Evolutionary conservation across 1,139 yeast species (phyloP).

Genomic region (Hyphopichia burtonii): DNA sequence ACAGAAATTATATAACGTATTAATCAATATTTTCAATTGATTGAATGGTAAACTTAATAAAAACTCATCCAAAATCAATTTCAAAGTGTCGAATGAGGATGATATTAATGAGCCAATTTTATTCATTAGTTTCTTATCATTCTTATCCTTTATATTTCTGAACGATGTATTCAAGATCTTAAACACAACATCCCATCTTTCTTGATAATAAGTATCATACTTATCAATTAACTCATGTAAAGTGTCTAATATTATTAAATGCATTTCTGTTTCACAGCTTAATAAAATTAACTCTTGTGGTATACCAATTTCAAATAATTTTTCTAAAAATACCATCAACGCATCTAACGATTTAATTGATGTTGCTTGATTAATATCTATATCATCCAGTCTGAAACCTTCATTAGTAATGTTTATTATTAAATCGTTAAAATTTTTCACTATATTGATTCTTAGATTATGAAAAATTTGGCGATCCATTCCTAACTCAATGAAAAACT

Average conservation of each 20-base stretch:
- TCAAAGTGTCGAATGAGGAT: constrained; percentile 76
- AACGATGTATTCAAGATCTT: constrained; percentile 70
- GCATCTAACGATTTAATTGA: constrained; percentile 39
- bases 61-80: constrained; percentile 82
- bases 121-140: constrained; percentile 33
- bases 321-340: constrained; percentile 29
- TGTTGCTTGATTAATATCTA: constrained; percentile 19
- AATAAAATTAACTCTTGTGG: constrained; percentile 43
- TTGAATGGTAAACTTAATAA: constrained; percentile 63
- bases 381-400: constrained; percentile 35
- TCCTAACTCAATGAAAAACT: constrained; percentile 40
- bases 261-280: constrained; percentile 65
- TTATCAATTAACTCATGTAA: constrained; percentile 71
- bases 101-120: constrained; percentile 51
- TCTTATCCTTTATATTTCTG: constrained; percentile 27
- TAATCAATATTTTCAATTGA: constrained; percentile 63
- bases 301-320: constrained; percentile 33
- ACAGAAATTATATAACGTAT: constrained; percentile 70
- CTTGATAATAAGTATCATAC: constrained; percentile 52
- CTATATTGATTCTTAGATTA: constrained; percentile 46
- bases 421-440: constrained; percentile 49
- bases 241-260: constrained; percentile 59
- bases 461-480: constrained; percentile 38
- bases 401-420: constrained; percentile 46
- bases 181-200: constrained; percentile 75